Evolutionary conservation across 768 basidiomycete species (phyloP), one percentile per base, ranked within the genome.

Genomic region (Leccinum variicolor): DNA sequence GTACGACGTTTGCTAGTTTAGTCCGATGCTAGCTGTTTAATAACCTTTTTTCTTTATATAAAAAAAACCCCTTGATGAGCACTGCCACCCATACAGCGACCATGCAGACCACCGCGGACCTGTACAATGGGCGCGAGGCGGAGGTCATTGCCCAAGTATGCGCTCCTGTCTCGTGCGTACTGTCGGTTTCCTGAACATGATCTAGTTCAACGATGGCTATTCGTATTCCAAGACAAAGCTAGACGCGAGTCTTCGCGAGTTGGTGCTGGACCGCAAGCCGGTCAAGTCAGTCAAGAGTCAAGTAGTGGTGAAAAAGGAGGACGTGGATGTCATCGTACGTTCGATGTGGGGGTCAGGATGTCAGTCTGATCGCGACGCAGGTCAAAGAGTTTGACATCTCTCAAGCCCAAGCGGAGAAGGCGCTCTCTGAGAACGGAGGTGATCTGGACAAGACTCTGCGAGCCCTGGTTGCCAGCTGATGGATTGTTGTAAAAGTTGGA

Each of bases 171-270:
- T n/a, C 10, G 17, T 17, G 6, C 14, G 13, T 21, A 41, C 17
- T 19, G 13, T 17, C 36, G 11, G 21, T 46, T 54, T 49, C 31
- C 78, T 80, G 45, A 84, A 77, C 55, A 64, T 14, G 14, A 11
- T 43, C 75, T 15, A 85, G 83, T 69, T 90, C 83, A 65, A 70
- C 70, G 60, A 82, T 76, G 63, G 82, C 80, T 51, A 82, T 82
- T 53, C 75, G 79, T 72, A 73, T 19, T 74, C 69, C 6, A 69
- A 68, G 50, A 64, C 64, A 23, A 74, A 63, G 33, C 64, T 74
- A 10, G 71, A 74, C 23, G 73, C 72, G 48, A 73, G 72, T 53
- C 61, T 71, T 51, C 83, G 87, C 46, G 89, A 83, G 73, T 78
- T 84, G 28, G 66, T 79, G 3, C 53, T 50, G 1, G 74, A 80